A percentile compares a stretch with the other conserved stretches of the same genome.
phyloP scores from a whole-genome alignment of 179 eudicot genomes.

The Silene coronaria region DNA sequence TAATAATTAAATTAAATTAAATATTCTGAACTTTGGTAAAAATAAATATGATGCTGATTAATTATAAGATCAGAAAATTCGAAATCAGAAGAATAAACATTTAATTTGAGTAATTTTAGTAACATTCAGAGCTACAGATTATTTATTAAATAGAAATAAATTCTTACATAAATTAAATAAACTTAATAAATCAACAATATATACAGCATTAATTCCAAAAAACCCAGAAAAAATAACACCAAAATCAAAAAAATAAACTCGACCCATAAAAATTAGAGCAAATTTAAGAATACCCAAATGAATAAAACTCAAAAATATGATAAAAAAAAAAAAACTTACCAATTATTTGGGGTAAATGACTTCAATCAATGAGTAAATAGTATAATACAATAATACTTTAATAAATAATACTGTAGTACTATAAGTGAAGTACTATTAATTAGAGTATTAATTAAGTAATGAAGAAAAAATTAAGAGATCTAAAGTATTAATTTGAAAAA shows the following conservation, averaged over 20 bases:
- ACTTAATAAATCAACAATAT: neutral
- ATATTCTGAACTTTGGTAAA: neutral
- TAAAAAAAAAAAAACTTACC: slow-evolving; percentile 10
- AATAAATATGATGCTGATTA: too few species aligned
- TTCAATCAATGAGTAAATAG: neutral
- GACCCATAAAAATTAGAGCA: neutral
- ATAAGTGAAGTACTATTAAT: too few species aligned
- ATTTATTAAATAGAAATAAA: too few species aligned
- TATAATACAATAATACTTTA: neutral
- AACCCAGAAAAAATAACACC: neutral
- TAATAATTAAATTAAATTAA: neutral
- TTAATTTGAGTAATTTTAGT: too few species aligned
- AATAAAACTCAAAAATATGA: neutral
- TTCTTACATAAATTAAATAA: too few species aligned
- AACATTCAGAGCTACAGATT: too few species aligned
- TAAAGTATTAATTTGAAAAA: too few species aligned
- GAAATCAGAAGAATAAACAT: too few species aligned
- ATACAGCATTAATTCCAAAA: neutral
- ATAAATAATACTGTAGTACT: neutral
- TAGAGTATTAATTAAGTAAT: neutral
- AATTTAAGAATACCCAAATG: neutral
- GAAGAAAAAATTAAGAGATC: neutral
- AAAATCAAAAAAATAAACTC: neutral
- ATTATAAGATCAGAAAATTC: too few species aligned
- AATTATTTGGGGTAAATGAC: neutral